Evolutionary conservation across 2,329 filamentous ascomycete species (phyloP), one percentile per base, ranked within the genome.

Genomic region (Penicillium sp.): DNA sequence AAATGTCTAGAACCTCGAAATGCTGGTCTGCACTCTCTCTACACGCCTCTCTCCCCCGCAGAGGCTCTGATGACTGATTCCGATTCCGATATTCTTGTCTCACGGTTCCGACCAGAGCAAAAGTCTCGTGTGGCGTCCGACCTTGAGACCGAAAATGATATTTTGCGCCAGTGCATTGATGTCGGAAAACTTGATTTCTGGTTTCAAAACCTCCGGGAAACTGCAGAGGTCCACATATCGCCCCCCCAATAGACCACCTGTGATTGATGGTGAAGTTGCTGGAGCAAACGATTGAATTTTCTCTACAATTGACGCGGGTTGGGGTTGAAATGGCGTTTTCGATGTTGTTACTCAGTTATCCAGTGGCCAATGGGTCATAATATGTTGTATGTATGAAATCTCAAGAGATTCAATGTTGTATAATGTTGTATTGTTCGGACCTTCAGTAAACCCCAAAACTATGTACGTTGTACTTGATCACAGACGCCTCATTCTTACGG

Each of bases 181-280:
- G 86, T 86, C 70, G 81, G 85, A 56, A 81, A 86, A 36, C 80
- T 96, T 11, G 84, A 85, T 7, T 81, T 87, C 53, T 96, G 92
- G 89, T 81, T 82, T 56, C 71, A 69, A 16, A 67, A 68, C 46
- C 60, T 74, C 28, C 38, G 67, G 8, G 54, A 63, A 30, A 68
- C 61, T 35, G 55, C 65, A 16, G 54, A 61, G 43, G 49, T 60
- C 41, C 47, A 49, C 17, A 36, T 56, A 53, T 59, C 52, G n/a
- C 17, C 43, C 42, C 33, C 37, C 28, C 1, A 28, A 26, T 51
- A 43, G 40, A 43, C 7, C 31, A n/a, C n/a, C 46, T 17, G 25
- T 50, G 11, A 17, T 25, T 30, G 52, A 31, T 14, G 41, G 36
- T 31, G 53, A 61, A 28, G n/a, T 41, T 59, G 50, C 42, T 46